A percentile compares a stretch with the other conserved stretches of the same genome.
These are phyloP conservation scores for Pinus tabuliformis DNA, from an alignment of 75 land plant genomes.

Conservation along the genomic window DNA sequence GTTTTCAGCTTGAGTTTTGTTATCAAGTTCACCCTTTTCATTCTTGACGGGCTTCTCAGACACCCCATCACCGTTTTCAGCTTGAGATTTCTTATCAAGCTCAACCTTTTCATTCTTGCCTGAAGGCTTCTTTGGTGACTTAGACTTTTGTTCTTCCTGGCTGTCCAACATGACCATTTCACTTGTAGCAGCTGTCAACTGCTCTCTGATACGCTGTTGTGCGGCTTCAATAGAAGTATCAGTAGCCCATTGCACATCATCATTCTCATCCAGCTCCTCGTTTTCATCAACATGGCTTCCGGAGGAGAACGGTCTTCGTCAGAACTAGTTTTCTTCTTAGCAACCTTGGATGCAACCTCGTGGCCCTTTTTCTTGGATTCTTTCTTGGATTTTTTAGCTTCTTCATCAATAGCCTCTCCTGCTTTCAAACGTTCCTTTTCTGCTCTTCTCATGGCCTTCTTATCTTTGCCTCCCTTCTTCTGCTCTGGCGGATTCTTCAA, in stretches of 20 bases:
- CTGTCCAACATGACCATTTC: conserved; percentile 91
- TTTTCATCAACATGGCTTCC: conserved; percentile 69
- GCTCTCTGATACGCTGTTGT: conserved; percentile 76
- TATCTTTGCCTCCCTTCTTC: conserved; percentile 83
- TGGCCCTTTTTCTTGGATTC: conserved; percentile 58
- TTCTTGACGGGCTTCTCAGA: conserved; percentile 15
- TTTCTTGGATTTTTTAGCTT: conserved; percentile 73
- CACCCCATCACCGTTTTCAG: conserved; percentile 11
- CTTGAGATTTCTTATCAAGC: conserved; percentile 1
- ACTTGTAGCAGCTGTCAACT: conserved; percentile 83
- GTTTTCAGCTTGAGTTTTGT: background rate
- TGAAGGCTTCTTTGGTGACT: conserved; percentile 15
- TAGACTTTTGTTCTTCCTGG: conserved; percentile 20
- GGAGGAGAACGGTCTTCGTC: conserved; percentile 87
- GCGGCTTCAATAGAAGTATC: conserved; percentile 92
- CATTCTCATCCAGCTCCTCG: conserved; percentile 44
- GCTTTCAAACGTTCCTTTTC: conserved; percentile 97
- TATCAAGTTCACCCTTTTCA: conserved; percentile 6
- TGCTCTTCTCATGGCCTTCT: conserved; percentile 88
- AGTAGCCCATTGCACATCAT: conserved; percentile 92
- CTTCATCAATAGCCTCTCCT: conserved; percentile 95
- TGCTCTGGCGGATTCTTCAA: conserved; percentile 97
- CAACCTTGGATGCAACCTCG: conserved; percentile 16
- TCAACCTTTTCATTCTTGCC: conserved; percentile 15
- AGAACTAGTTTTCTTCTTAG: conserved; percentile 51